Evolutionary conservation across 495 filamentous ascomycete genomes (phyloP), one percentile per base, ranked within the genome.

Genomic region (Aspergillus campestris): DNA sequence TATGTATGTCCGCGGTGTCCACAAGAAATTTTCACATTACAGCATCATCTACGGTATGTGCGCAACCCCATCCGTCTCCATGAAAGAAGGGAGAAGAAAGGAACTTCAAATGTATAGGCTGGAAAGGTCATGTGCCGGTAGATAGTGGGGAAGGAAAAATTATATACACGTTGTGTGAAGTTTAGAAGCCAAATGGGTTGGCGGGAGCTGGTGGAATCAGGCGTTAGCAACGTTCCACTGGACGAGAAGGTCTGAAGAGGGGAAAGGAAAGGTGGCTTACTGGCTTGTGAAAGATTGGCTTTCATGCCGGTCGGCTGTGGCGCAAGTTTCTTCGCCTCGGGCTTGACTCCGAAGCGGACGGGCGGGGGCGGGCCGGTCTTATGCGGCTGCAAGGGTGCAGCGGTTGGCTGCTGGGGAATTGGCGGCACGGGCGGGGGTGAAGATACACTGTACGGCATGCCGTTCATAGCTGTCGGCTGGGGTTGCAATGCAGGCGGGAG

Each of bases 331-430:
- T 88, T 87, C 29, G 69, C 69, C 31, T 79, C 81, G 13, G 66
- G 66, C 51, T 74, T 70, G 37, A 95, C 83, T 15, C 92, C 92
- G 56, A 98, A 98, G 49, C 89, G 73, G 13, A 98, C 79, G 12
- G 89, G 81, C 29, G 92, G 92, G 30, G 92, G 69, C n/a, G 92
- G 94, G 0, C 92, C 92, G 3, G 92, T 98, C 72, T 89, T 84
- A 64, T 98, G 92, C 30, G 92, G 82, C 38, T 81, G 63, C 45
- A 98, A 68, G 29, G 83, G 82, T 7, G 71, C 60, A 33, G 69
- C 58, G 3, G 67, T 81, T 6, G 70, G 71, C 42, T 73, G 70
- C 47, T 80, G 66, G 12, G 69, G 70, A 43, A 72, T 69, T 33
- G 68, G 65, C 3, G 67, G 69, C 39, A 71, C 42, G 18, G 62